Evolutionary conservation across 2,329 filamentous ascomycete genomes (phyloP), one percentile per base, ranked within the genome.

Genomic region (Apiospora marii): DNA sequence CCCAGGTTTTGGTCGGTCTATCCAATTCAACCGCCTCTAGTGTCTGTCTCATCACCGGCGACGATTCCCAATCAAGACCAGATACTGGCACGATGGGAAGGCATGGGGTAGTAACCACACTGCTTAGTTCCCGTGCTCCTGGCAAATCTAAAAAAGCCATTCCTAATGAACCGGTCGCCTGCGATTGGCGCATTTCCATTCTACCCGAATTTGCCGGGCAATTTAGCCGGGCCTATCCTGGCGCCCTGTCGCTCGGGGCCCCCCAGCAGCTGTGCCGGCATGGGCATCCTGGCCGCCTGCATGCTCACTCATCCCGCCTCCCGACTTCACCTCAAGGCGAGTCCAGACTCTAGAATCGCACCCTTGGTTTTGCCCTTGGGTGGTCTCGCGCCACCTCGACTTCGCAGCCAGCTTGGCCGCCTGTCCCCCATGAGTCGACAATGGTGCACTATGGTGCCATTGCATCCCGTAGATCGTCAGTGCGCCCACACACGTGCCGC

Each of bases 201-300:
- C 44, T 69, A 46, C 67, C 67, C 44, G 67, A 69, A 69, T 69
- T 69, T 48, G 22, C 67, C 67, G 67, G 67, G 16, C 67, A 6
- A 46, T 69, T 69, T 69, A 69, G 37, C 67, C 67, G 67, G 27
- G 16, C 67, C 67, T 69, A 48, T 37, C 44, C 44, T 37, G 16
- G 7, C 6, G 16, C 44, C 67, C 8, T 30, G 67, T 37, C 44
- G 67, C 67, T 49, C 44, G 43, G 44, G 48, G 67, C 16, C 10
- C 4, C 43, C 43, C 67, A 68, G 27, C 43, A 44, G 5, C 67
- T 44, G 46, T 27, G 41, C 27, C n/a, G 43, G 41, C 43, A 44
- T 34, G 46, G 67, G 43, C 13, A 48, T 30, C 43, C 67, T 13
- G 7, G 41, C 27, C 27, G 67, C 43, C 14, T 30, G 44, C 43